Percentiles rank a stretch among this genome's conserved stretches.
phyloP scores from a whole-genome alignment of 768 basidiomycete species.

The Tulasnella calospora region DNA sequence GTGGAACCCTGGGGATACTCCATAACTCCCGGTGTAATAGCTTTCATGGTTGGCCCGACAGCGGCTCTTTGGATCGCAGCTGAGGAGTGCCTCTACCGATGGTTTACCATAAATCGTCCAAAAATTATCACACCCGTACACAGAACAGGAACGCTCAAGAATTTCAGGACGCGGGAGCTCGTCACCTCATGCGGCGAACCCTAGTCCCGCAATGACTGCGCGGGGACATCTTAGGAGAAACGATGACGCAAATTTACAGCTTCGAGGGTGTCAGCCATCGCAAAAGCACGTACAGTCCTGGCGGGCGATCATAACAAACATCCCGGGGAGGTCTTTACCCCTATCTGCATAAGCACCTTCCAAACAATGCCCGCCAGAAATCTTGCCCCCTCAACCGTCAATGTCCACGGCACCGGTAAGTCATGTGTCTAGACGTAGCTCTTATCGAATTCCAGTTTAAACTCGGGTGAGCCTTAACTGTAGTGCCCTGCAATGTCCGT shows the following conservation, averaged over 20 bases:
- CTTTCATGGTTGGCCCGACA: background rate
- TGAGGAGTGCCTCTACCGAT: background rate
- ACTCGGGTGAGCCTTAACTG: background rate
- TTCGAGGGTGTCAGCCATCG: background rate
- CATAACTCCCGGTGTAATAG: background rate
- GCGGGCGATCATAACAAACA: background rate
- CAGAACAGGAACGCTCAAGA: background rate
- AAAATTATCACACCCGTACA: background rate
- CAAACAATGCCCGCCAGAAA: background rate
- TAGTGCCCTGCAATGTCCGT: background rate
- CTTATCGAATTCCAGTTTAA: constrained; percentile 3
- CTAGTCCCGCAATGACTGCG: background rate
- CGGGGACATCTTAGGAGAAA: background rate
- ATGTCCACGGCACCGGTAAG: constrained; percentile 9
- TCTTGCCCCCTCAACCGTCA: background rate
- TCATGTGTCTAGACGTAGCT: background rate
- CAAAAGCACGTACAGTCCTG: background rate
- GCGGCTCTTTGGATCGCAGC: background rate
- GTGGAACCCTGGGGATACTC: background rate
- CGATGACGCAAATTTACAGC: background rate
- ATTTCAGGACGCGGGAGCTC: background rate
- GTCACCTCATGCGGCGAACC: background rate
- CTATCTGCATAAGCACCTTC: background rate
- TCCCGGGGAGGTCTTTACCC: background rate
- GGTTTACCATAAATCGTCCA: background rate